Evolutionary conservation across 176 grass and related monocot species (phyloP).

Genomic region (Lolium rigidum): DNA sequence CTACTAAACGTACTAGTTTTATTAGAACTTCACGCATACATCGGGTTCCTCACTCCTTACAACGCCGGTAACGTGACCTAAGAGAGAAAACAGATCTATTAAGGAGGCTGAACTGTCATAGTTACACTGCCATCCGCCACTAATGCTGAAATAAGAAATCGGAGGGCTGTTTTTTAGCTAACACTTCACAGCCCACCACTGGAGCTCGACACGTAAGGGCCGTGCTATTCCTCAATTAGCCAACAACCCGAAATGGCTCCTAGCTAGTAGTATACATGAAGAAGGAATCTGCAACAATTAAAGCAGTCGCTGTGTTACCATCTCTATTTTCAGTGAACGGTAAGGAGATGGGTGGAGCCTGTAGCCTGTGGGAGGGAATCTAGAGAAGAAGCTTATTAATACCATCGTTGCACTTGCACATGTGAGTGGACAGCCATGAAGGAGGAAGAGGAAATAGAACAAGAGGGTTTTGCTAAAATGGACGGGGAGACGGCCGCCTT

Average conservation of each 20-base stretch:
- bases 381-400: not conserved
- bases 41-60: too few species aligned
- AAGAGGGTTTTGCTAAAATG: not conserved
- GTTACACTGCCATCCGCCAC: not conserved
- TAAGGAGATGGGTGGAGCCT: not conserved
- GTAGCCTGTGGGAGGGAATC: not conserved
- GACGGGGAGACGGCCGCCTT: not conserved
- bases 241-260: not conserved
- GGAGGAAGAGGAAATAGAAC: not conserved
- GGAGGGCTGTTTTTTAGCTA: not conserved
- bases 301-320: not conserved
- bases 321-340: not conserved
- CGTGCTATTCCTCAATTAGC: not conserved
- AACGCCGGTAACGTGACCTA: too few species aligned
- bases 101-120: too few species aligned
- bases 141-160: not conserved
- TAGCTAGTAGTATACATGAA: not conserved
- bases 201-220: conserved; percentile 13
- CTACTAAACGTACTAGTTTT: too few species aligned
- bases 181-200: not conserved
- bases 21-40: too few species aligned
- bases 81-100: too few species aligned
- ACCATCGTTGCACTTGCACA: not conserved
- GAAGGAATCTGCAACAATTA: not conserved
- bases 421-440: not conserved